Evolutionary conservation across 306 rosid species (phyloP).

Genomic region (Vigna nakashimae): DNA sequence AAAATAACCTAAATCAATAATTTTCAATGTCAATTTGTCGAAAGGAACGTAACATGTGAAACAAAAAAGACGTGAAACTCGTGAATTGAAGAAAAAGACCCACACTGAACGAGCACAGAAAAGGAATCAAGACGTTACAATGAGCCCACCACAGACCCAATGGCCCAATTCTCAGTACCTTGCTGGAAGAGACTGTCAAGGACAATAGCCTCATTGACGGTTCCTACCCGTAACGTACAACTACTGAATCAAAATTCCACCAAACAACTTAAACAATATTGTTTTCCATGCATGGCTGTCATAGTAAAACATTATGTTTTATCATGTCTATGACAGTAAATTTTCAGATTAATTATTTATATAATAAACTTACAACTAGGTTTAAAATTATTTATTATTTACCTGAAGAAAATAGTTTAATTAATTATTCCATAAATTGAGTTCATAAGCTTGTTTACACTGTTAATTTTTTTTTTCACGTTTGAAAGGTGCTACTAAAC

Average conservation of each 20-base stretch:
- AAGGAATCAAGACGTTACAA: conserved; percentile 22
- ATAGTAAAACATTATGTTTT: background rate
- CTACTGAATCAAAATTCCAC: background rate
- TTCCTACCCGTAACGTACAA: background rate
- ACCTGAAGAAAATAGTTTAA: too few relatives aligned
- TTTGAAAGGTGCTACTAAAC: too few relatives aligned
- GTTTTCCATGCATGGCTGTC: background rate
- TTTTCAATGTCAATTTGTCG: too few relatives aligned
- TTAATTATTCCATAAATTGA: too few relatives aligned
- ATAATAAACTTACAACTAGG: too few relatives aligned
- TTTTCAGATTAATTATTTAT: too few relatives aligned
- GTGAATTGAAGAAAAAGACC: background rate
- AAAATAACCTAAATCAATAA: too few relatives aligned
- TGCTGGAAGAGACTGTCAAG: background rate
- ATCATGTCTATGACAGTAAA: background rate
- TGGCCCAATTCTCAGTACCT: conserved; percentile 7
- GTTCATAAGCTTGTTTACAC: too few relatives aligned
- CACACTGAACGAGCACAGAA: conserved; percentile 7
- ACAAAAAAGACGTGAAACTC: background rate
- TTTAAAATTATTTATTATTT: too few relatives aligned
- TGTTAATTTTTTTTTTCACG: too few relatives aligned
- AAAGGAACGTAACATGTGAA: background rate
- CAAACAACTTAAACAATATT: background rate
- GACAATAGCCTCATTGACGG: background rate
- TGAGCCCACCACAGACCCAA: conserved; percentile 29